A percentile compares a stretch with the other conserved stretches of the same genome.
Conservation (phyloP, 805 yeast genomes). For the Pichia eremophila region DNA sequence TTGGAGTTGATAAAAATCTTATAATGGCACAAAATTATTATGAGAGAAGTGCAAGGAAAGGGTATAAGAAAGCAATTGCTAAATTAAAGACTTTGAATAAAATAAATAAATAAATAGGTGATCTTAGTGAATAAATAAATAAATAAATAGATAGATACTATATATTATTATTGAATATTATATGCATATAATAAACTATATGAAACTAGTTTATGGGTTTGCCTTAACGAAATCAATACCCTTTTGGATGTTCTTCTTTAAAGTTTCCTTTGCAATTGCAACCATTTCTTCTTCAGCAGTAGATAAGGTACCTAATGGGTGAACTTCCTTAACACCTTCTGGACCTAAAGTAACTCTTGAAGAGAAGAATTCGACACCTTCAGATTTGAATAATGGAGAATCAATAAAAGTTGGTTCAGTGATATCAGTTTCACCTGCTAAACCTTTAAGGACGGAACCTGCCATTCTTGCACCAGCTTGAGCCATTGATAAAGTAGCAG, state of each 20-base stretch:
- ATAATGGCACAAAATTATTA: slow-evolving; percentile 42
- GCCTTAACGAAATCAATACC: slow-evolving; percentile 80
- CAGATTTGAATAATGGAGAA: slow-evolving; percentile 70
- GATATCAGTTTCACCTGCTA: slow-evolving; percentile 34
- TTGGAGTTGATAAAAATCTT: slow-evolving; percentile 39
- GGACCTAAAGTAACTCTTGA: slow-evolving; percentile 90
- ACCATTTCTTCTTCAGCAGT: slow-evolving; percentile 80
- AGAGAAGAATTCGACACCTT: slow-evolving; percentile 96
- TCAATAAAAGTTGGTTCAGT: slow-evolving; percentile 54
- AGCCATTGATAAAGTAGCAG: slow-evolving; percentile 82
- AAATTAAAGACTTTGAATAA: slow-evolving; percentile 23
- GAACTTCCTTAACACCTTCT: slow-evolving; percentile 78
- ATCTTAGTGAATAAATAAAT: background rate
- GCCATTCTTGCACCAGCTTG: slow-evolving; percentile 76
- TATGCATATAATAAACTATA: background rate
- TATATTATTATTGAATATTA: too few relatives aligned
- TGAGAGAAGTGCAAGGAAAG: slow-evolving; percentile 50
- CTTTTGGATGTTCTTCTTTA: slow-evolving; percentile 84
- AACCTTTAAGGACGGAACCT: slow-evolving; percentile 51
- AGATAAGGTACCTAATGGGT: slow-evolving; percentile 64
- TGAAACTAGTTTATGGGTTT: slow-evolving; percentile 41
- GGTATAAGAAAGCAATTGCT: slow-evolving; percentile 46
- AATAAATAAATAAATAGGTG: background rate
- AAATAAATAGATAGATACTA: background rate
- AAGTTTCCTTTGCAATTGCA: slow-evolving; percentile 76